Conservation (phyloP, 495 filamentous ascomycete species). For the Xylaria palmicola region DNA sequence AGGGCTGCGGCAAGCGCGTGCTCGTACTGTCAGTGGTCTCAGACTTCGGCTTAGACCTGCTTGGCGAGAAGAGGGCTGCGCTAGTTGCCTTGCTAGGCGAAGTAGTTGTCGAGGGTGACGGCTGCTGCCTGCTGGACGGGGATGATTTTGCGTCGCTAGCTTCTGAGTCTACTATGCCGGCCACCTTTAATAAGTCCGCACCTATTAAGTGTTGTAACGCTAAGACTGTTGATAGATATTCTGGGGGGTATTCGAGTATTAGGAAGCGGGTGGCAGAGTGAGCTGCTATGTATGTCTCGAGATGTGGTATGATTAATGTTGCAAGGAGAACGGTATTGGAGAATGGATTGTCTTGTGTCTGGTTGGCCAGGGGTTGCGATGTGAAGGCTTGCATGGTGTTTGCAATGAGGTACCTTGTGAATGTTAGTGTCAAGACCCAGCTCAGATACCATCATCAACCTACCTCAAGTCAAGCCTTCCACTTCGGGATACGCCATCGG, state of each 20-base stretch:
- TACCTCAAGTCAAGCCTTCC: constrained; percentile 46
- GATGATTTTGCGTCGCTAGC: constrained; percentile 17
- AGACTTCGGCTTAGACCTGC: constrained; percentile 6
- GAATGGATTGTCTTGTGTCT: constrained; percentile 47
- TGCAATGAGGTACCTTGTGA: constrained; percentile 43
- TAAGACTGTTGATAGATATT: constrained; percentile 44
- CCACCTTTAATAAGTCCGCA: constrained; percentile 42
- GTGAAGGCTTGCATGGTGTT: constrained; percentile 50
- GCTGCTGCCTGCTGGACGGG: constrained; percentile 3
- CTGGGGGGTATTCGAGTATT: constrained; percentile 46
- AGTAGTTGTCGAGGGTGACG: background rate
- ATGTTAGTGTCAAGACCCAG: constrained; percentile 5
- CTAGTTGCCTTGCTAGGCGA: background rate
- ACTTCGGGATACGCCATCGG: constrained; percentile 35
- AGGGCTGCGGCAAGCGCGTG: constrained; percentile 6
- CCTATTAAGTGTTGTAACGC: constrained; percentile 46
- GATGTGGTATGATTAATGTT: constrained; percentile 44
- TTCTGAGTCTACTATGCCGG: constrained; percentile 39
- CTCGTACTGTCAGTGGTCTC: background rate
- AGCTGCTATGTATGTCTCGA: constrained; percentile 42
- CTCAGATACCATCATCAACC: background rate
- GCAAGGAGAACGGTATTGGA: constrained; percentile 42
- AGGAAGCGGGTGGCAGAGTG: constrained; percentile 42
- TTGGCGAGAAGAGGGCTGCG: constrained; percentile 17
- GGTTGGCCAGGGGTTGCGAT: constrained; percentile 40